Conservation (phyloP, 2,329 filamentous ascomycete species). For the Sclerotinia spermophila region DNA sequence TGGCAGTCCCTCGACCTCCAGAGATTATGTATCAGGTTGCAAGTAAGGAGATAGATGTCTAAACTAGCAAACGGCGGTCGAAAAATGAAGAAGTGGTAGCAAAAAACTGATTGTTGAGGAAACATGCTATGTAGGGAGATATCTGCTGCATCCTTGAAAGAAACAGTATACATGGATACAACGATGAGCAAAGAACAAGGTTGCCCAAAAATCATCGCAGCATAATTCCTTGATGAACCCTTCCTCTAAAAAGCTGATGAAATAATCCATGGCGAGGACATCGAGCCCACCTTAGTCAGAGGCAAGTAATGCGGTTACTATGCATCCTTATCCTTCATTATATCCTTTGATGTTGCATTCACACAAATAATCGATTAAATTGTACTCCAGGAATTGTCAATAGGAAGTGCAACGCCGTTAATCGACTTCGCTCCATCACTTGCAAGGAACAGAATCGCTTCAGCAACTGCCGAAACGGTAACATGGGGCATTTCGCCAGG, state of each 20-base stretch:
- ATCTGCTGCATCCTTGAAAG: slow-evolving; percentile 3
- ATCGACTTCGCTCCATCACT: slow-evolving; percentile 38
- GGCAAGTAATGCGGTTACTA: not conserved
- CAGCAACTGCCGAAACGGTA: slow-evolving; percentile 38
- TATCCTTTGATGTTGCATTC: not conserved
- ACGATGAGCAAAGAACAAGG: not conserved
- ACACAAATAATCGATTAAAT: slow-evolving; percentile 26
- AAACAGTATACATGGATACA: not conserved
- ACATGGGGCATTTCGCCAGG: slow-evolving; percentile 29
- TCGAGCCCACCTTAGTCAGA: not conserved
- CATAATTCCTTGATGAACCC: not conserved
- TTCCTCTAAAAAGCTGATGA: not conserved
- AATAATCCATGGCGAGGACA: not conserved
- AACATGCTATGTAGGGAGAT: not conserved
- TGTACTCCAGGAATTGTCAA: slow-evolving; percentile 40
- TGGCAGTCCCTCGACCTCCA: not conserved
- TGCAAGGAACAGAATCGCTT: slow-evolving; percentile 39
- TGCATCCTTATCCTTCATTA: not conserved
- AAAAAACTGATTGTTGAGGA: not conserved
- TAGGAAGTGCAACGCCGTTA: slow-evolving; percentile 39
- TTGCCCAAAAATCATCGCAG: too few species aligned
- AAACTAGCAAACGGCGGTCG: too few species aligned
- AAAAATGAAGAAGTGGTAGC: not conserved
- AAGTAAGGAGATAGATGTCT: not conserved
- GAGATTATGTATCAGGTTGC: not conserved